Evolutionary conservation across 257 asterid species (phyloP), one percentile per base, ranked within the genome.

Genomic region (Nicotiana obtusifolia): DNA sequence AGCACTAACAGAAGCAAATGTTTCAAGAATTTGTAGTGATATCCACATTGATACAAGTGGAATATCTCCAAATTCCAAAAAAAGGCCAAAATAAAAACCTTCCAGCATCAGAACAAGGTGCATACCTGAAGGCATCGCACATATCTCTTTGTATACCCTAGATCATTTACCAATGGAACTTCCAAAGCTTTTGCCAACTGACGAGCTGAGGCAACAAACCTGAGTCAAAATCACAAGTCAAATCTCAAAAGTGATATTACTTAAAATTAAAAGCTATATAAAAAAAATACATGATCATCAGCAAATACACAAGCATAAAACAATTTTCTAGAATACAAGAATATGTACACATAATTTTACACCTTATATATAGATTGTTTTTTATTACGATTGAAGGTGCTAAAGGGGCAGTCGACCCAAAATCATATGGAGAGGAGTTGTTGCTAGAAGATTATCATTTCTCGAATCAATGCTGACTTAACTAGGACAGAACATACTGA

Each of bases 181-280:
- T 96, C 99, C 94, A 94, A 89, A 67, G 98, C 97, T 86, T 96
- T 96, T 84, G 98, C 97, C 84, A 96, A 88, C 85, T 96, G 98
- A 81, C 98, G 97, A 85, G 97, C 99, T 69, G 99, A 93, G 76
- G 97, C 91, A 84, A 94, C 97, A 91, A 96, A 93, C 99, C 99
- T 96, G 88, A 64, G 31, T 8, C 9, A 5, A 67, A 64, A 62
- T 64, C 14, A 80, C 62, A 83, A 81, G 77, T 69, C 57, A 69
- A 71, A 71, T n/a, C 71, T 64, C 44, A 14, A 24, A 61, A n/a
- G 20, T 4, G 71, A 76, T 83, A 82, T 44, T 47, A 15, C 79
- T 64, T 64, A 24, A 6, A 28, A 30, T 5, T 6, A 33, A 28
- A 28, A 28, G 16, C 22, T 28, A 64, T 28, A 64, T 28, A 64